Evolutionary conservation across 106 monocot genomes (phyloP).

Genomic region (Dactylorhiza incarnata): DNA sequence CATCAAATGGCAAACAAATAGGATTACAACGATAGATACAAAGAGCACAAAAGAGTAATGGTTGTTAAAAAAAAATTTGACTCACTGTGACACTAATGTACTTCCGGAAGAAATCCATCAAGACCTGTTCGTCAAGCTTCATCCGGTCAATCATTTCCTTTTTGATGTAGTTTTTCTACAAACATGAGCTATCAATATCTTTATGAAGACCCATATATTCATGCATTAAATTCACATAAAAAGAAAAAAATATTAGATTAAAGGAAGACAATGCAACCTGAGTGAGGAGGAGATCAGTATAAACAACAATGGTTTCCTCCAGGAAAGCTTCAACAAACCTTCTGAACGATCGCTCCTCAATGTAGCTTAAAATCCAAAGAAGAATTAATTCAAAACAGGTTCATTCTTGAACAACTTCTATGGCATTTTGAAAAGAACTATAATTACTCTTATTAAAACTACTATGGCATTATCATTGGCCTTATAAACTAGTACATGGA

Average conservation of each 20-base stretch:
- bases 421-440: background rate
- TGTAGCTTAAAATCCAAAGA: slow-evolving; percentile 46
- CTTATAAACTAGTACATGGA: no score
- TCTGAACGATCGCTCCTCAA: slow-evolving; percentile 95
- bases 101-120: slow-evolving; percentile 88
- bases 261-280: slow-evolving; percentile 35
- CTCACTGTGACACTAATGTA: slow-evolving; percentile 77
- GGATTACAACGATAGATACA: background rate
- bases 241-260: background rate
- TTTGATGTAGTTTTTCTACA: slow-evolving; percentile 76
- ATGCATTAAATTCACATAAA: background rate
- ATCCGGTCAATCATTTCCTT: slow-evolving; percentile 93
- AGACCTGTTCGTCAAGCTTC: slow-evolving; percentile 91
- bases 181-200: slow-evolving; percentile 8
- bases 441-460: background rate
- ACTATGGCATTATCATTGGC: background rate
- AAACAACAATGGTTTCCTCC: slow-evolving; percentile 86
- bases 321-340: slow-evolving; percentile 92
- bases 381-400: background rate
- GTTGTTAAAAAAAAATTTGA: background rate
- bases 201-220: background rate
- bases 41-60: background rate
- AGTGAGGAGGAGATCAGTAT: slow-evolving; percentile 85
- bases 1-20: background rate
- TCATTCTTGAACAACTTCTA: background rate